A percentile compares a stretch with the other conserved stretches of the same genome.
These are phyloP conservation scores for Oleoguttula mirabilis DNA, from an alignment of 495 filamentous ascomycete species.

Conservation along the genomic window DNA sequence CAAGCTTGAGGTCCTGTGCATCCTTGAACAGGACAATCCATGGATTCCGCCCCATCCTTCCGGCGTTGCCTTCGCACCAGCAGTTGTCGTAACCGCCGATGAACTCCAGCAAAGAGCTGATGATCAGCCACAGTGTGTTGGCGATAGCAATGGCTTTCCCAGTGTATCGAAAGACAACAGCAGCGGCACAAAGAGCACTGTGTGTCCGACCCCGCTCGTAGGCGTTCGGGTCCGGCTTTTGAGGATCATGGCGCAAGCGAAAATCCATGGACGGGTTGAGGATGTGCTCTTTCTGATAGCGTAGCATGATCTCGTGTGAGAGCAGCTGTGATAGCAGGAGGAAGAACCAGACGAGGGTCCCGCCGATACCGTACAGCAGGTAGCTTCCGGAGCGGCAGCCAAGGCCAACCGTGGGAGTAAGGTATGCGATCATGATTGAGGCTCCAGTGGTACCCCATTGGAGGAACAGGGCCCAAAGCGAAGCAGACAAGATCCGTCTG, in stretches of 20 bases:
- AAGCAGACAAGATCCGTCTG: slow-evolving; percentile 17
- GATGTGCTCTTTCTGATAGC: slow-evolving; percentile 18
- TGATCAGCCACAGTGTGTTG: slow-evolving; percentile 18
- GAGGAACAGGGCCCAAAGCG: slow-evolving; percentile 13
- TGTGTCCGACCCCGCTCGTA: not conserved
- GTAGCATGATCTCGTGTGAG: slow-evolving; percentile 18
- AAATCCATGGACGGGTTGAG: slow-evolving; percentile 16
- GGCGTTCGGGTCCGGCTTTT: no score
- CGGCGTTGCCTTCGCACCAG: slow-evolving; percentile 18
- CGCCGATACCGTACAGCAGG: slow-evolving; percentile 16
- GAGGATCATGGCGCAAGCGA: no score
- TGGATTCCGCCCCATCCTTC: slow-evolving; percentile 8
- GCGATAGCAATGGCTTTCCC: slow-evolving; percentile 17
- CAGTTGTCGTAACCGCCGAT: slow-evolving; percentile 17
- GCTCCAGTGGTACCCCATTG: slow-evolving; percentile 21
- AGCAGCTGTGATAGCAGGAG: slow-evolving; percentile 16
- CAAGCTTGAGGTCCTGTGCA: slow-evolving; percentile 12
- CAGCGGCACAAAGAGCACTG: slow-evolving; percentile 14
- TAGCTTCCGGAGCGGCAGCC: slow-evolving; percentile 16
- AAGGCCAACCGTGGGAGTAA: slow-evolving; percentile 18
- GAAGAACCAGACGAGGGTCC: slow-evolving; percentile 15
- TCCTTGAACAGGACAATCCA: slow-evolving; percentile 23
- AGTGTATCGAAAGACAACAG: slow-evolving; percentile 12
- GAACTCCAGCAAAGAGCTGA: slow-evolving; percentile 16
- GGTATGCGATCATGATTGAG: slow-evolving; percentile 18